Evolutionary conservation across 495 filamentous ascomycete species (phyloP).

Genomic region (Aspergillus baeticus): DNA sequence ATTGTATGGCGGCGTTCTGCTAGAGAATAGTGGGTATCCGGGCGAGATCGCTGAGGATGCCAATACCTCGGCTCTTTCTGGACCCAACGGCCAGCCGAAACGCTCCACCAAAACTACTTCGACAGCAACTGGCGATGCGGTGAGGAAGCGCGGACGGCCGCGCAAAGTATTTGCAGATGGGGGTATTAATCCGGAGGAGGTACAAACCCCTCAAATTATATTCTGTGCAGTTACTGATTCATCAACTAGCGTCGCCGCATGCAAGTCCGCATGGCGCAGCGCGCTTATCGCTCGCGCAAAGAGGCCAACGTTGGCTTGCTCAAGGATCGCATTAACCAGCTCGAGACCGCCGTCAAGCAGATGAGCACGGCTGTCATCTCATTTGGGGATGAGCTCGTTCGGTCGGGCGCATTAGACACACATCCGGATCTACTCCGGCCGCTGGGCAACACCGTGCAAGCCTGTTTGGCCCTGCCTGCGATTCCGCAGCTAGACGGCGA

Average conservation of each 20-base stretch:
- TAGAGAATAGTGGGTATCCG: neutral
- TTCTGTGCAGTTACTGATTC: neutral
- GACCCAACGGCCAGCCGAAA: neutral
- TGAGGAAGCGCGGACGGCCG: constrained; percentile 22
- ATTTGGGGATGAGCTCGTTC: constrained; percentile 62
- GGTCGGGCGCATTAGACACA: constrained; percentile 42
- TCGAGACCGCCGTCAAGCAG: constrained; percentile 65
- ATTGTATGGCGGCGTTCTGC: neutral
- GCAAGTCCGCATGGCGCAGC: constrained; percentile 84
- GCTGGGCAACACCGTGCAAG: constrained; percentile 34
- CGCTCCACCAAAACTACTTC: neutral
- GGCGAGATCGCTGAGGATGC: neutral
- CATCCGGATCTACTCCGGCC: constrained; percentile 33
- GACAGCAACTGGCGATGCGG: neutral
- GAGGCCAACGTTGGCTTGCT: constrained; percentile 77
- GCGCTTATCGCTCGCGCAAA: constrained; percentile 81
- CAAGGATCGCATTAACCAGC: constrained; percentile 61
- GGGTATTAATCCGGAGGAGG: constrained; percentile 24
- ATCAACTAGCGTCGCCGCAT: constrained; percentile 67
- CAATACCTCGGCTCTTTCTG: neutral
- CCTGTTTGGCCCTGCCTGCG: constrained; percentile 25
- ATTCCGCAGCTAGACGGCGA: constrained; percentile 13
- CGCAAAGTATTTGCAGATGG: constrained; percentile 11
- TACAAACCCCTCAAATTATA: neutral
- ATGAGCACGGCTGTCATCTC: constrained; percentile 72